phyloP scores from a whole-genome alignment of 768 basidiomycete species.

The Amanita subjunquillea region DNA sequence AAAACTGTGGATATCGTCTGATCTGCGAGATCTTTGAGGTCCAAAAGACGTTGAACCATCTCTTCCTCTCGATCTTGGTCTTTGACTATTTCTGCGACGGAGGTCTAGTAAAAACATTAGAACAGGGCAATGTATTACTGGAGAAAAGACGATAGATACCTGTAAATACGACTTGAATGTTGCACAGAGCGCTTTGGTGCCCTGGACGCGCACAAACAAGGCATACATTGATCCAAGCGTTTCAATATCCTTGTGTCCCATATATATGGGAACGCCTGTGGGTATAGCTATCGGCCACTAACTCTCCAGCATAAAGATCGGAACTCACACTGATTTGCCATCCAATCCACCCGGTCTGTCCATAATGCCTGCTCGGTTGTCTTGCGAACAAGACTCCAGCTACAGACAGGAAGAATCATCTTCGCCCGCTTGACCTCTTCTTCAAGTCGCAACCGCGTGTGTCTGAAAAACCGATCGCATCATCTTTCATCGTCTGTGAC shows the following conservation, averaged over 20 bases:
- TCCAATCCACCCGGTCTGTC: slow-evolving; percentile 26
- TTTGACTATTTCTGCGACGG: slow-evolving; percentile 55
- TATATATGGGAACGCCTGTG: slow-evolving; percentile 37
- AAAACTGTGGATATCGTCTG: slow-evolving; percentile 41
- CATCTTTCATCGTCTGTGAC: slow-evolving; percentile 24
- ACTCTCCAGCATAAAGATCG: background rate
- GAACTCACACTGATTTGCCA: slow-evolving; percentile 22
- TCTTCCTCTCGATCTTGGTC: slow-evolving; percentile 54
- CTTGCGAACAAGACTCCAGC: slow-evolving; percentile 39
- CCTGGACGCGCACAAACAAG: slow-evolving; percentile 49
- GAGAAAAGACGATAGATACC: slow-evolving; percentile 28
- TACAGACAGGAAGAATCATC: slow-evolving; percentile 38
- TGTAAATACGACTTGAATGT: slow-evolving; percentile 56
- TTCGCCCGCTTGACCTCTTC: slow-evolving; percentile 51
- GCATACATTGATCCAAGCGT: slow-evolving; percentile 45
- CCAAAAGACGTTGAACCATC: slow-evolving; percentile 68
- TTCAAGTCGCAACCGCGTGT: slow-evolving; percentile 31
- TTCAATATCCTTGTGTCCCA: slow-evolving; percentile 33
- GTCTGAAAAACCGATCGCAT: slow-evolving; percentile 46
- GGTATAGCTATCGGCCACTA: background rate
- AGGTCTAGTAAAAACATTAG: slow-evolving; percentile 25
- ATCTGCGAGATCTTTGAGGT: slow-evolving; percentile 54
- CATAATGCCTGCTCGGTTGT: slow-evolving; percentile 46
- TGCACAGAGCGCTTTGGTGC: slow-evolving; percentile 38
- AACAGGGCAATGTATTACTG: background rate